phyloP scores from a whole-genome alignment of 257 asterid genomes.

The Fraxinus cuspidata region DNA sequence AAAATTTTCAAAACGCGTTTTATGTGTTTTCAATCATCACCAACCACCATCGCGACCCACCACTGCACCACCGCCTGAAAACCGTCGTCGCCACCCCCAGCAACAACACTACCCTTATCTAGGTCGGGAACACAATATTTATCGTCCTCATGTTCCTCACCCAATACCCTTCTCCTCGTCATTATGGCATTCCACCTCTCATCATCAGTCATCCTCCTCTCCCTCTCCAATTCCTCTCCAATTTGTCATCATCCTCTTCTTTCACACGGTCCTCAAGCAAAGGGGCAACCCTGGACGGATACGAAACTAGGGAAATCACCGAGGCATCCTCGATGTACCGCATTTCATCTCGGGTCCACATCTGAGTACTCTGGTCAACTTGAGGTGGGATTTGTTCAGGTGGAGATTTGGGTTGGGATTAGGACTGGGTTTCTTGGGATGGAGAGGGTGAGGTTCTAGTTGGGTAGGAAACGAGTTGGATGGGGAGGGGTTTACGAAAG shows the following conservation, averaged over 20 bases:
- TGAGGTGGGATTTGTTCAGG: conserved; percentile 23
- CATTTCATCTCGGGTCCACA: conserved; percentile 73
- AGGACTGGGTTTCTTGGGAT: conserved; percentile 25
- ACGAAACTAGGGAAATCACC: conserved; percentile 54
- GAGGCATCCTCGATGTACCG: conserved; percentile 69
- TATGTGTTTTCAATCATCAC: too few species aligned
- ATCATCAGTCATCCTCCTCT: conserved; percentile 73
- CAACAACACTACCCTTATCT: too few species aligned
- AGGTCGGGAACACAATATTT: too few species aligned
- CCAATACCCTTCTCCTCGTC: too few species aligned
- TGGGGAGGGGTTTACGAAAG: conserved; percentile 36
- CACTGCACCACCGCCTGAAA: too few species aligned
- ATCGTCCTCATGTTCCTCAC: too few species aligned
- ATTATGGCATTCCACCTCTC: too few species aligned
- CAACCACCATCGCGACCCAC: too few species aligned
- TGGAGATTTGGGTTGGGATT: neutral
- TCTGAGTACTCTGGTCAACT: conserved; percentile 25
- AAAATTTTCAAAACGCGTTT: too few species aligned
- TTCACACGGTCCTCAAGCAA: conserved; percentile 67
- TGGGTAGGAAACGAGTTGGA: conserved; percentile 69
- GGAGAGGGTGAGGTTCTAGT: conserved; percentile 47
- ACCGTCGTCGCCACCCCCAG: too few species aligned
- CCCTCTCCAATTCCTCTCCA: conserved; percentile 54
- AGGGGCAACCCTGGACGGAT: conserved; percentile 73
- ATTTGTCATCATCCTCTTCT: conserved; percentile 19